A percentile compares a stretch with the other conserved stretches of the same genome.
These are phyloP conservation scores for Cladosporium halotolerans DNA, from an alignment of 2,329 filamentous ascomycete species.

Conservation along the genomic window DNA sequence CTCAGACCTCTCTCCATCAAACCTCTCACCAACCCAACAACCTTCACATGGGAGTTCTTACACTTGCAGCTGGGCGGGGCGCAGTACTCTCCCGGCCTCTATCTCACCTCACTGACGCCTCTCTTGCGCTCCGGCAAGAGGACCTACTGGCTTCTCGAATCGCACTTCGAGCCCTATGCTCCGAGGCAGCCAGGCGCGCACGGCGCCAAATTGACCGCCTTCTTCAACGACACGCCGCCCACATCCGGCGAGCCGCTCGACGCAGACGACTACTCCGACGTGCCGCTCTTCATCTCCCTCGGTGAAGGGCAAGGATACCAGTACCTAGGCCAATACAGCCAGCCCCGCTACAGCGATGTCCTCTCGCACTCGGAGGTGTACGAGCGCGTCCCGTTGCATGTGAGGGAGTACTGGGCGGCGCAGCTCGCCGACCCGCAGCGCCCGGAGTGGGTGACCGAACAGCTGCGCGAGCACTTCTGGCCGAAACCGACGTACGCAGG, in stretches of 20 bases:
- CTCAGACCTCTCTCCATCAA: conserved; percentile 12
- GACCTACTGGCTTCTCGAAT: conserved; percentile 39
- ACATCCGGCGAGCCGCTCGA: conserved; percentile 18
- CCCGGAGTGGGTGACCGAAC: conserved; percentile 38
- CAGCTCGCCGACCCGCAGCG: conserved; percentile 31
- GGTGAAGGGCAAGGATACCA: conserved; percentile 26
- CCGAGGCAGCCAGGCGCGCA: conserved; percentile 36
- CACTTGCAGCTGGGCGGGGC: conserved; percentile 31
- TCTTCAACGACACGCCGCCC: conserved; percentile 37
- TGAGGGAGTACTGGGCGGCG: conserved; percentile 34
- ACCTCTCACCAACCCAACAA: conserved; percentile 18
- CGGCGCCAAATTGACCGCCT: conserved; percentile 42
- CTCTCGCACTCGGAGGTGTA: conserved; percentile 38
- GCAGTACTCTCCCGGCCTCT: conserved; percentile 37
- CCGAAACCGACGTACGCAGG: conserved; percentile 37
- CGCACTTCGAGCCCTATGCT: conserved; percentile 35
- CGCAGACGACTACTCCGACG: conserved; percentile 29
- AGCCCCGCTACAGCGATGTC: conserved; percentile 39
- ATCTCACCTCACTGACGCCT: conserved; percentile 27
- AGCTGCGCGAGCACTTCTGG: conserved; percentile 38
- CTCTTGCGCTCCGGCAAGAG: conserved; percentile 22
- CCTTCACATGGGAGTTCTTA: conserved; percentile 37
- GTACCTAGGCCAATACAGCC: conserved; percentile 43
- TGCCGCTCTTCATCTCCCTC: conserved; percentile 37
- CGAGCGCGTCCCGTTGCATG: conserved; percentile 31